Base-by-base conservation (phyloP, 2,329 filamentous ascomycete species). In the Fusarium tupiense region DNA sequence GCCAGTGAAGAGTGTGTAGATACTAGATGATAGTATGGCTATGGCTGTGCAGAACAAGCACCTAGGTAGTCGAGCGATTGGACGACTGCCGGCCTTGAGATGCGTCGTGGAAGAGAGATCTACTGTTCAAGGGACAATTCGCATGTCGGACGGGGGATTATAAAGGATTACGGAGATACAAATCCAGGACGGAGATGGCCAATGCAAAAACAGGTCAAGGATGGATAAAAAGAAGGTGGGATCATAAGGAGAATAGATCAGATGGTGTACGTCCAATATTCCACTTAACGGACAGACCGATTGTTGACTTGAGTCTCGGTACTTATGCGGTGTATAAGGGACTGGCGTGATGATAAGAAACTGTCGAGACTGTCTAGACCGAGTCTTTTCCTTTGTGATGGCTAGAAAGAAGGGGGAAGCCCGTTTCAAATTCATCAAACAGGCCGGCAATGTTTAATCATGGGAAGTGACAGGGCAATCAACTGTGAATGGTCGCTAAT, bases 321-420 rank as follows among this genome's bases (percentile, higher is more conserved):
- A 67, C 56, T 60, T 44, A 63, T 61, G 69, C 74, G 72, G 65
- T 68, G 68, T 67, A 77, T 33, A 46, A 54, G 57, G 46, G 61
- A 68, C 69, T 76, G 72, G 64, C 67, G 54, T 63, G 58, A 66
- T 54, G 12, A 44, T 29, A 47, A 61, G 43, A 35, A 43, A 19
- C 24, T n/a, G 26, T 56, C 62, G 31, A 62, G 50, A 60, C 50
- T 22, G 26, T 56, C 60, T 33, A 62, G 56, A 61, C 58, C 44
- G 62, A 68, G 61, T 52, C 44, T 54, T 54, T 70, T 49, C 65
- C 73, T 53, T 59, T 59, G 62, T 29, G 61, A 59, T 54, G 61
- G 65, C 70, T 67, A 64, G 62, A 54, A 63, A 57, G 22, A 35
- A 17, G 50, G 50, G 40, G 38, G 44, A 26, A 12, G 26, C 19